phyloP scores from a whole-genome alignment of 2,329 filamentous ascomycete species.

The Colletotrichum theobromicola region DNA sequence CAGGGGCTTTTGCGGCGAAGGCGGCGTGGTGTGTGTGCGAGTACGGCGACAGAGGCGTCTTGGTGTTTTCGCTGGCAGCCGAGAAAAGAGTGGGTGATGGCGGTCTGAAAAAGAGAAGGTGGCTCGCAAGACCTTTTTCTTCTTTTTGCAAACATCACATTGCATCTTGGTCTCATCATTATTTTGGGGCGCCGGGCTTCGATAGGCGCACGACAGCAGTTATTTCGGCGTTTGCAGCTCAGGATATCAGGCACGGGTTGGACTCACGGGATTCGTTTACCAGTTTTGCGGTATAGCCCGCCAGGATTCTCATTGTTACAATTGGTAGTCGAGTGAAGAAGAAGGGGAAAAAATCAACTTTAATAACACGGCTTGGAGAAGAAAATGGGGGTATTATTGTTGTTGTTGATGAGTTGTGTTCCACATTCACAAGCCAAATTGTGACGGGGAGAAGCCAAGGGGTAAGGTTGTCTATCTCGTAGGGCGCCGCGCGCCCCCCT shows the following conservation, averaged over 20 bases:
- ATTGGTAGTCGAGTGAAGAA: not conserved
- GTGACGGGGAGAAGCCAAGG: not conserved
- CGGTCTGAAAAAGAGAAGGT: not conserved
- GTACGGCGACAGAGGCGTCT: not conserved
- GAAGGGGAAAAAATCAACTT: not conserved
- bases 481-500: not conserved
- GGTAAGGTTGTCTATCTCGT: not conserved
- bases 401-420: not conserved
- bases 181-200: not conserved
- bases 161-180: not conserved
- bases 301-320: not conserved
- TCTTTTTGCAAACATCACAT: not conserved
- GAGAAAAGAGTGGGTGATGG: not conserved
- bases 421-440: not conserved
- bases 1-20: too few species aligned
- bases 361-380: not conserved
- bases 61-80: not conserved
- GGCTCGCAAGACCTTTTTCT: not conserved
- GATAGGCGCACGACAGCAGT: not conserved
- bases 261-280: not conserved
- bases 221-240: conserved; percentile 3
- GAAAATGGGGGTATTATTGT: not conserved
- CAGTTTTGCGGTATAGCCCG: not conserved
- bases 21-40: not conserved
- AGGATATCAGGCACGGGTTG: not conserved